Evolutionary conservation across 495 filamentous ascomycete species (phyloP), one percentile per base, ranked within the genome.

Genomic region (Xylaria palmicola): DNA sequence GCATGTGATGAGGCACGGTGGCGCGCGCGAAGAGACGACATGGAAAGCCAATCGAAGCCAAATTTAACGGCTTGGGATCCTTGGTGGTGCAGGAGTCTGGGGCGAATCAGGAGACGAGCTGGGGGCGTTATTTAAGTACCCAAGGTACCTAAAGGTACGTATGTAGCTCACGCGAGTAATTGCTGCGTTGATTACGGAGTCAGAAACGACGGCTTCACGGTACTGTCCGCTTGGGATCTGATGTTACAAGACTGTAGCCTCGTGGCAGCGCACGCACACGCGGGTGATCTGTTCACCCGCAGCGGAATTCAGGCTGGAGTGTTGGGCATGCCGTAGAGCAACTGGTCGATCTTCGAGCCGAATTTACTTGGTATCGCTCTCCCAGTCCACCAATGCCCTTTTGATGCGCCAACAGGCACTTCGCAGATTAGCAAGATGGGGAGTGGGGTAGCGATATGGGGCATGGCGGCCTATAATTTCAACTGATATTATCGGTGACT

Each of bases 11-110:
- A 29, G 17, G 36, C 30, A 7, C 4, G 8, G 29, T 58, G 29
- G 56, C 56, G 56, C 56, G 56, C 56, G 56, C 56, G 56, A 57
- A 45, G 0, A 10, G 19, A 45, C 17, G 15, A 39, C 30, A 13
- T 3, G 56, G 29, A n/a, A 49, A 20, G 20, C 56, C 56, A 58
- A 58, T 58, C 27, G 13, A 15, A 37, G 45, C 19, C 22, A 3
- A 12, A 12, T 29, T 55, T 55, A 34, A 55, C 51, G 51, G 34
- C 51, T 34, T 36, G 34, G 27, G 12, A 36, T 4, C 19, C 29
- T 41, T 55, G 50, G 12, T 53, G 22, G 51, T 44, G 37, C 39
- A 56, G 53, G 44, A 15, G 17, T 13, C 39, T 32, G 7, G 41
- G 39, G 15, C 53, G 39, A 56, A 56, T 56, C 37, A 44, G 53